Conservation (phyloP, 176 grass and related monocot genomes). For the Leersia perrieri region DNA sequence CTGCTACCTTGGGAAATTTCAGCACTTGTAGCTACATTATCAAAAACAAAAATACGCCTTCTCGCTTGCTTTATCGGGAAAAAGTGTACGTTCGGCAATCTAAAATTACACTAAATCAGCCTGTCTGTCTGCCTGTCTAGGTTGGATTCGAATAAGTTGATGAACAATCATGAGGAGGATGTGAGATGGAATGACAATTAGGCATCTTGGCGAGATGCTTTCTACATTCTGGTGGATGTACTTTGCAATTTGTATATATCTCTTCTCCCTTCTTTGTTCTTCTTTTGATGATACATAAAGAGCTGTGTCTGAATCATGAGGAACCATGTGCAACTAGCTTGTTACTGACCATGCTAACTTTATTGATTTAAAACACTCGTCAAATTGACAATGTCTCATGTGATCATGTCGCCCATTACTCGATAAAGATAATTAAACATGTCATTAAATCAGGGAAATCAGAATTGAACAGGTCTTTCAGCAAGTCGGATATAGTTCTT, state of each 20-base stretch:
- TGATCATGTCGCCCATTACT: background rate
- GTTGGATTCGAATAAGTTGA: constrained; percentile 13
- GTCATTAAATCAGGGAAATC: background rate
- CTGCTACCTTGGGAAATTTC: background rate
- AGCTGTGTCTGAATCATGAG: constrained; percentile 29
- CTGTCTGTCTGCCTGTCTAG: background rate
- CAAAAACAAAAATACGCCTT: background rate
- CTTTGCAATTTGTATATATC: background rate
- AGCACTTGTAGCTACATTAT: background rate
- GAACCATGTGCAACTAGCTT: constrained; percentile 27
- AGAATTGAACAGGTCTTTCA: constrained; percentile 11
- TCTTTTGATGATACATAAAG: constrained; percentile 16
- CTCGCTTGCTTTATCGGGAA: background rate
- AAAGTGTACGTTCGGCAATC: background rate
- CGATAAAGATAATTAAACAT: background rate
- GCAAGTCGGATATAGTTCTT: too few species aligned
- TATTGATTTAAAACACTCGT: too few species aligned
- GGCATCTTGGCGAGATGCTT: constrained; percentile 16
- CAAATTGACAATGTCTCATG: too few species aligned
- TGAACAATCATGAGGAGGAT: background rate
- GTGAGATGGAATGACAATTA: constrained; percentile 5
- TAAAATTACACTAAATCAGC: constrained; percentile 3
- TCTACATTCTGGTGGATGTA: background rate
- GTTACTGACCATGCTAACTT: background rate
- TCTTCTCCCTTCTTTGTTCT: background rate